A percentile compares a stretch with the other conserved stretches of the same genome.
phyloP scores from a whole-genome alignment of 2,329 filamentous ascomycete species.

The Diaporthe helianthi region DNA sequence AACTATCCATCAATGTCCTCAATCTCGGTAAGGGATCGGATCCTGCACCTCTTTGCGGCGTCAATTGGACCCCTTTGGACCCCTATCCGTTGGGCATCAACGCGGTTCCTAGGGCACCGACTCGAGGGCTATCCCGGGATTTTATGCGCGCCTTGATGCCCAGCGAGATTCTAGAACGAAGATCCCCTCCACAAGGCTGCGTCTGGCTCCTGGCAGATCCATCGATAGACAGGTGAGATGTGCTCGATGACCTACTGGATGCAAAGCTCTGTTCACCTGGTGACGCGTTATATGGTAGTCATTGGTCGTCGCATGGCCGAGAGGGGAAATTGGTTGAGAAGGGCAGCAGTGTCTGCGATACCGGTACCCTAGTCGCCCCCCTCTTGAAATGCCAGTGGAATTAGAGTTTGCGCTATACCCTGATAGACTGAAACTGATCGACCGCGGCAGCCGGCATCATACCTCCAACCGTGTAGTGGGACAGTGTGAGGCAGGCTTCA shows the following conservation, averaged over 20 bases:
- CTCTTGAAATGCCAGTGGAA: constrained; percentile 13
- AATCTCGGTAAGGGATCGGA: constrained; percentile 22
- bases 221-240: constrained; percentile 15
- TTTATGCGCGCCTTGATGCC: constrained; percentile 28
- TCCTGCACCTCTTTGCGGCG: constrained; percentile 10
- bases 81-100: constrained; percentile 33
- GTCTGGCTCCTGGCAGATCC: constrained; percentile 22
- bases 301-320: not conserved
- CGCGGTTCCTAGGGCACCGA: constrained; percentile 14
- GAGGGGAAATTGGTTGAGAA: constrained; percentile 24
- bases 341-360: not conserved
- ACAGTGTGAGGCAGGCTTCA: constrained; percentile 24
- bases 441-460: constrained; percentile 21
- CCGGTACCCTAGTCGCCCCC: constrained; percentile 1
- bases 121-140: constrained; percentile 18
- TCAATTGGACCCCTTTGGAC: constrained; percentile 18
- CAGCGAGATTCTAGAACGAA: constrained; percentile 20
- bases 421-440: constrained; percentile 21
- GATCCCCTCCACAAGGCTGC: constrained; percentile 31
- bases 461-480: constrained; percentile 2
- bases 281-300: not conserved
- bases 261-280: constrained; percentile 11
- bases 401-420: constrained; percentile 27
- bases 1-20: constrained; percentile 26
- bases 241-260: not conserved